Conservation (phyloP, 2,329 filamentous ascomycete species). For the Aspergillus fischeri region DNA sequence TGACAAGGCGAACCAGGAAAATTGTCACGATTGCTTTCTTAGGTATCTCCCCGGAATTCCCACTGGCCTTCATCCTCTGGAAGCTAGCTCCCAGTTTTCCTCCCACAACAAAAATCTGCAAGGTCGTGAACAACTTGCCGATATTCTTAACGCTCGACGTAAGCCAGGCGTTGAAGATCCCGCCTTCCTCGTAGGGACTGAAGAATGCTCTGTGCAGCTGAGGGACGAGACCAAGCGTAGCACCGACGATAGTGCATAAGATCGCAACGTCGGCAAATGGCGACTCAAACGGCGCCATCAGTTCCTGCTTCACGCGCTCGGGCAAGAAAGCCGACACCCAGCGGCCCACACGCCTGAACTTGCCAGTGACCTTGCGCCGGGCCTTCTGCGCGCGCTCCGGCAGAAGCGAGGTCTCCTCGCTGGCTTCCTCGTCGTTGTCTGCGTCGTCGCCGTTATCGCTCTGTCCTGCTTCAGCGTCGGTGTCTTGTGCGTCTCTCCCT, state of each 20-base stretch:
- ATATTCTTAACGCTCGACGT: slow-evolving; percentile 59
- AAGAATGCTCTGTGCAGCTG: slow-evolving; percentile 61
- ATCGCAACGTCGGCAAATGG: slow-evolving; percentile 60
- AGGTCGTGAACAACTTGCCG: slow-evolving; percentile 59
- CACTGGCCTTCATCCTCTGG: slow-evolving; percentile 40
- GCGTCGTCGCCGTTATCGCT: slow-evolving; percentile 20
- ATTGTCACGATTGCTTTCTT: slow-evolving; percentile 48
- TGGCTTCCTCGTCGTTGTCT: slow-evolving; percentile 25
- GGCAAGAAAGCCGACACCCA: slow-evolving; percentile 31
- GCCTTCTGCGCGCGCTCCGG: slow-evolving; percentile 29
- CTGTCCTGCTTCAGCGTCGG: slow-evolving; percentile 11
- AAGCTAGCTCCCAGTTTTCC: slow-evolving; percentile 59
- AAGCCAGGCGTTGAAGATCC: slow-evolving; percentile 64
- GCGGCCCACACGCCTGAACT: slow-evolving; percentile 24
- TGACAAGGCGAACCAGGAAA: slow-evolving; percentile 53
- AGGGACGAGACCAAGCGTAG: slow-evolving; percentile 57
- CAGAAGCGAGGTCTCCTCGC: slow-evolving; percentile 52
- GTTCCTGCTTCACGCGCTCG: slow-evolving; percentile 28
- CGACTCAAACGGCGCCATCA: slow-evolving; percentile 38
- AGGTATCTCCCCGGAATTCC: slow-evolving; percentile 34
- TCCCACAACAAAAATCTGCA: slow-evolving; percentile 64
- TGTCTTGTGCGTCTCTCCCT: slow-evolving; percentile 11
- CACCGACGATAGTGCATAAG: slow-evolving; percentile 57
- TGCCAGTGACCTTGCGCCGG: slow-evolving; percentile 7
- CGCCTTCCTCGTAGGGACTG: slow-evolving; percentile 52